Conservation (phyloP, 2,329 filamentous ascomycete genomes). For the Alternaria sp. region DNA sequence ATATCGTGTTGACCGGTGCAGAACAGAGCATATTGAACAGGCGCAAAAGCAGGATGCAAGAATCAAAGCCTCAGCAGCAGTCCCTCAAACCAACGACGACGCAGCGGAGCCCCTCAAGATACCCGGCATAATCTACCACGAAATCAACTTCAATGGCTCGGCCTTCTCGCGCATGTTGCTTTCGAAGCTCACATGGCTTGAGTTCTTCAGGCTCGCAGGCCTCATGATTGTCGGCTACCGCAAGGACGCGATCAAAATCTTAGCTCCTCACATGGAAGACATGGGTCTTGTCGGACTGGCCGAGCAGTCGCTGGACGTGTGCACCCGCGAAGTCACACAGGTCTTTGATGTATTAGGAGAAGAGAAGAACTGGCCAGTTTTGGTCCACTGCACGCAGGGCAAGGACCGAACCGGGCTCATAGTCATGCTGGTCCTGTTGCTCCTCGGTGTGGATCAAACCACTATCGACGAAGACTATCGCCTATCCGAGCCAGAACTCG, state of each 20-base stretch:
- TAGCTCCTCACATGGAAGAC: constrained; percentile 73
- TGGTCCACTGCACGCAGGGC: constrained; percentile 87
- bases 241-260: constrained; percentile 70
- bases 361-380: constrained; percentile 63
- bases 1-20: constrained; percentile 40
- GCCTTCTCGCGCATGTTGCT: constrained; percentile 73
- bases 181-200: constrained; percentile 70
- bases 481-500: constrained; percentile 67
- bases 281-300: constrained; percentile 75
- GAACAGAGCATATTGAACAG: constrained; percentile 76
- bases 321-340: constrained; percentile 65
- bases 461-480: constrained; percentile 76
- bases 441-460: constrained; percentile 62
- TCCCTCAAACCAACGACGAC: constrained; percentile 57
- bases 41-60: constrained; percentile 65
- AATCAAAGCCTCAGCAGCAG: constrained; percentile 52
- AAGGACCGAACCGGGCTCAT: constrained; percentile 84
- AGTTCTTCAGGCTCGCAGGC: constrained; percentile 67
- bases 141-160: constrained; percentile 77
- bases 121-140: constrained; percentile 66
- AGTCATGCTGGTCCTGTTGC: constrained; percentile 70
- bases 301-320: constrained; percentile 72
- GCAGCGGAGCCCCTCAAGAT: constrained; percentile 67
- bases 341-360: constrained; percentile 60
- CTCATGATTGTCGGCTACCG: constrained; percentile 72